Evolutionary conservation across 768 basidiomycete species (phyloP), one percentile per base, ranked within the genome.

Genomic region (Lanmaoa rubissima): DNA sequence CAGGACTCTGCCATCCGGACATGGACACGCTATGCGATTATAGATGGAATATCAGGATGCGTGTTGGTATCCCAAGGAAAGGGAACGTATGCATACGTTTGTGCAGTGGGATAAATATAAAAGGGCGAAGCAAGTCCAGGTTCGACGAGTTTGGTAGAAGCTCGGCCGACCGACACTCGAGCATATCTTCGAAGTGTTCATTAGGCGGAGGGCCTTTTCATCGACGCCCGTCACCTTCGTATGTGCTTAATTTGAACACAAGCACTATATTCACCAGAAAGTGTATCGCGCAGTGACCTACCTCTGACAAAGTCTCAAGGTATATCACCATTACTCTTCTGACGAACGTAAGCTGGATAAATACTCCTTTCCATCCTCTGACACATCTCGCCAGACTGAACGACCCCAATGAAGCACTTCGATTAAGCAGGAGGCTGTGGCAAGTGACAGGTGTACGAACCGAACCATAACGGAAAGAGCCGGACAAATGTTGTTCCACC

Each of bases 391-490:
- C 50, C 57, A 59, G 3, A 52, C 40, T 53, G 43, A 56, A n/a
- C 50, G 40, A 39, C 50, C 58, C 46, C 51, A 46, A 21, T 31
- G 10, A 48, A 60, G 48, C 3, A 49, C 36, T 21, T 59, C 24
- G 9, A 16, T 4, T 28, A 0, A 48, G 55, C 28, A 19, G 7
- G 17, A n/a, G 4, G 28, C 12, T 3, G n/a, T 1, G 16, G 26
- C 9, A 1, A 31, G 21, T 1, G 8, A 39, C 17, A 21, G 40
- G n/a, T 11, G 28, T 10, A 53, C 47, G 38, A 17, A 48, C 47
- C 38, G 47, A 21, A 60, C 32, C 3, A 44, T n/a, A 40, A 35
- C 39, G 5, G 46, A n/a, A 10, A 59, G 31, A 1, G 46, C 51
- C 4, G 57, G 57, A 19, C 57, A 34, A 35, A 60, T 31, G 6